A percentile compares a stretch with the other conserved stretches of the same genome.
Evolutionary conservation across 1,284 basidiomycete genomes (phyloP).

Genomic region (Cutaneotrichosporon sp.): DNA sequence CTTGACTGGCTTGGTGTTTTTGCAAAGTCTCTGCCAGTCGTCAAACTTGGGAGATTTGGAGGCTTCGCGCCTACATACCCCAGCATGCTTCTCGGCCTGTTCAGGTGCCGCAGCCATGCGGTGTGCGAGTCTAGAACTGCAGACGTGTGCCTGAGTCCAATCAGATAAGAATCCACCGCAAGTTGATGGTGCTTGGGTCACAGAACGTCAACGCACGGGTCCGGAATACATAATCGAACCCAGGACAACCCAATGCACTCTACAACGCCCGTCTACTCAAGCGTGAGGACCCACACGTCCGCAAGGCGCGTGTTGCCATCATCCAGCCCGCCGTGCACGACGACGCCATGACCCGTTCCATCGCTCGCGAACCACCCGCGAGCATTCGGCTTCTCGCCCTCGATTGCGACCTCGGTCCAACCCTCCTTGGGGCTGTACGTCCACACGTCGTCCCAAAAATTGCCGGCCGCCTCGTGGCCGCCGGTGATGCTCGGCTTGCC

Average conservation of each 20-base stretch:
- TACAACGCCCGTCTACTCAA: neutral
- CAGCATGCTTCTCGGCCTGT: no score
- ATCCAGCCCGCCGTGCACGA: conserved; percentile 48
- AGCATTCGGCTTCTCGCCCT: conserved; percentile 26
- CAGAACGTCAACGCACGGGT: no score
- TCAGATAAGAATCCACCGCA: neutral
- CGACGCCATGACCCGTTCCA: conserved; percentile 20
- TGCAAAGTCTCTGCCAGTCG: no score
- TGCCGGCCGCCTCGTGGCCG: conserved; percentile 40
- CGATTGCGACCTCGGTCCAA: conserved; percentile 25
- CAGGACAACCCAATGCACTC: neutral
- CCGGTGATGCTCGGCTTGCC: conserved; percentile 35
- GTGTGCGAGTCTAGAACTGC: neutral
- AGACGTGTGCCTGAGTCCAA: neutral
- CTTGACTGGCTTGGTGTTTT: no score
- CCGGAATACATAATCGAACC: no score
- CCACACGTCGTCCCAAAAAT: conserved; percentile 43
- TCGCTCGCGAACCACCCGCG: conserved; percentile 50
- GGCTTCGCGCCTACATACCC: no score
- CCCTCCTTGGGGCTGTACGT: conserved; percentile 16
- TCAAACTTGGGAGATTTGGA: no score
- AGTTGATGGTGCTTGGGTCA: no score
- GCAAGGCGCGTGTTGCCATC: conserved; percentile 40
- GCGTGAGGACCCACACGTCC: conserved; percentile 42
- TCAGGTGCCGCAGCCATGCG: no score